Percentiles rank a stretch among this genome's conserved stretches.
phyloP scores from a whole-genome alignment of 371 early-diverging fungal species.

The Syncephalastrum sp. region DNA sequence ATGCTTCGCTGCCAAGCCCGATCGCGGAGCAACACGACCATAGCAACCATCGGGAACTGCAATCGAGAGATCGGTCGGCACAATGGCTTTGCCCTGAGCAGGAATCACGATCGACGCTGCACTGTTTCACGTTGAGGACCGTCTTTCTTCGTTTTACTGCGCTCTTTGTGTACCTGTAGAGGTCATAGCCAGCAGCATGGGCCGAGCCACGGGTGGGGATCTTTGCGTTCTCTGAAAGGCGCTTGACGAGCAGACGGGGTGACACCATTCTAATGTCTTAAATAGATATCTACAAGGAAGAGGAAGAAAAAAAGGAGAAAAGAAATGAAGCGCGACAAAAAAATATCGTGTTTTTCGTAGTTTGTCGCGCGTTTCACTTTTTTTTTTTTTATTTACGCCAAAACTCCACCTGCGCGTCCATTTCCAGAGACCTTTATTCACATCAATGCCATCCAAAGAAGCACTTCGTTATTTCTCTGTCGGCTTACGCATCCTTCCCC shows the following conservation, averaged over 20 bases:
- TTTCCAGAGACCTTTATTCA: too few relatives aligned
- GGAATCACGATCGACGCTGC: slow-evolving; percentile 70
- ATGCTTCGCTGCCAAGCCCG: slow-evolving; percentile 90
- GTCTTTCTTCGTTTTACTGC: not conserved
- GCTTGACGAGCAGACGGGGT: slow-evolving; percentile 56
- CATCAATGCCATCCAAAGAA: too few relatives aligned
- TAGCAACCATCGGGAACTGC: slow-evolving; percentile 87
- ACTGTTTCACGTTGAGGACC: slow-evolving; percentile 27
- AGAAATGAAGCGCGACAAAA: too few relatives aligned
- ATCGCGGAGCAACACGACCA: slow-evolving; percentile 95
- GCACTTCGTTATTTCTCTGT: too few relatives aligned
- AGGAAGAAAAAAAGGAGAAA: too few relatives aligned
- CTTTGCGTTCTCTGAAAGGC: slow-evolving; percentile 65
- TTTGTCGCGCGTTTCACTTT: too few relatives aligned
- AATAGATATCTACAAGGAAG: too few relatives aligned
- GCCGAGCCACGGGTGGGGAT: slow-evolving; percentile 81
- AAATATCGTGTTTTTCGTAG: too few relatives aligned
- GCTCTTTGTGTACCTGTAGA: slow-evolving; percentile 68
- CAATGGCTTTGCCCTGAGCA: slow-evolving; percentile 68
- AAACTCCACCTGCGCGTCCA: too few relatives aligned
- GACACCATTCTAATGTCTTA: not conserved
- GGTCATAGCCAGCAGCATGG: slow-evolving; percentile 94
- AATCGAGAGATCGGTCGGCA: slow-evolving; percentile 82
- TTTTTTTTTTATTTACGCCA: too few relatives aligned
- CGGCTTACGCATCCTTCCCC: too few relatives aligned